Base-by-base conservation (phyloP, 257 asterid genomes). In the Nyctanthes arbortristis region DNA sequence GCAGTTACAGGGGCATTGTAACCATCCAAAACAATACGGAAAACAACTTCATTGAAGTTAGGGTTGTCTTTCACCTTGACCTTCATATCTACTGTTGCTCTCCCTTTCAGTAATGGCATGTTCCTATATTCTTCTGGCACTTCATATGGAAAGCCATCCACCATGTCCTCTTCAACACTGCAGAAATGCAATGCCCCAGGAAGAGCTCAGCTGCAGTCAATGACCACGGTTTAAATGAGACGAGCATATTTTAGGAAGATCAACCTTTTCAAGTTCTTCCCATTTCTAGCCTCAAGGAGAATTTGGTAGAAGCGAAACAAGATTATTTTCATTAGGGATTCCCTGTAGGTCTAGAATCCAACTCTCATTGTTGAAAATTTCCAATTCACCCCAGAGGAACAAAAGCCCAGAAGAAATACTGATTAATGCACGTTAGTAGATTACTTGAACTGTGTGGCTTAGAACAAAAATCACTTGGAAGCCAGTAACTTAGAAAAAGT, bases 181-280 rank as follows among this genome's bases (percentile, higher is more conserved):
- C 97, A 91, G 96, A 93, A 93, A 93, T 71, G 93, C 89, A 93
- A 91, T 86, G 93, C 98, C 94, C 97, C 97, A 94, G 83, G 99
- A 88, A 91, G 96, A 91, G 89, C 98, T 94, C 99, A 94, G 99
- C 99, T 94, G 99, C 99, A 91, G 98, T 88, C 90, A 91, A 86
- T 91, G 84, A 89, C 88, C 89, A 89, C 95, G 87, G 82, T 74
- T 70, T 84, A 94, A 89, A 91, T 90, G 96, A 91, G 97, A 84
- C 77, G 11, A 73, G 74, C 81, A 78, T 64, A 79, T 66, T 80
- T 86, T 84, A 58, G 83, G 86, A 82, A 72, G 76, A 64, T 71
- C 74, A 35, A 74, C 68, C 75, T 59, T 69, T 63, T 34, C 59
- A 60, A 29, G 43, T 74, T 72, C 74, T 71, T 68, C 73, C 78